A percentile compares a stretch with the other conserved stretches of the same genome.
Conservation (phyloP, 208 protist genomes). For the Trichomonas vaginalis region DNA sequence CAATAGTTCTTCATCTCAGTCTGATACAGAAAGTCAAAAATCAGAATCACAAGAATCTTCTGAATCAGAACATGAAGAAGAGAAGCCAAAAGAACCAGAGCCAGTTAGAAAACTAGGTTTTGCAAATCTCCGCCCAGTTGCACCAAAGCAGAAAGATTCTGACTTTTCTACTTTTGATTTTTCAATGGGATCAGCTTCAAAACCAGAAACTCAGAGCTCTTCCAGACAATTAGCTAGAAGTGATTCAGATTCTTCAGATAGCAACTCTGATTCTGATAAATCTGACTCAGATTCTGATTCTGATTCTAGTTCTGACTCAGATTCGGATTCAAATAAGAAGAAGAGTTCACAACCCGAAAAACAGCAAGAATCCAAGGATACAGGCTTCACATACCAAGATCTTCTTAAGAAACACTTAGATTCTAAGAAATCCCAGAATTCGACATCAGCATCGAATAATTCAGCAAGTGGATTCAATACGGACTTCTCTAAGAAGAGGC, state of each 20-base stretch:
- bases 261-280: too few relatives aligned
- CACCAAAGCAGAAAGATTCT: neutral
- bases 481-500: neutral
- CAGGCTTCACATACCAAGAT: neutral
- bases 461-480: neutral
- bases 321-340: neutral
- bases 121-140: neutral
- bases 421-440: neutral
- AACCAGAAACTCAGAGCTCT: neutral
- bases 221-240: neutral
- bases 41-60: neutral
- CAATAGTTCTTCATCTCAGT: neutral
- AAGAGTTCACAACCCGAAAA: neutral
- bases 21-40: neutral
- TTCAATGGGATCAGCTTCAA: neutral
- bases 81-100: neutral
- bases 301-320: neutral
- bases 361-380: too few relatives aligned
- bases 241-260: neutral
- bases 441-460: too few relatives aligned
- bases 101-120: neutral
- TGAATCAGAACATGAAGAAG: neutral
- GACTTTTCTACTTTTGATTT: neutral
- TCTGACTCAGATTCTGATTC: too few relatives aligned
- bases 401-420: neutral